These are phyloP conservation scores for Chlorella vulgaris DNA, from an alignment of 139 green algal genomes.

Conservation along the genomic window DNA sequence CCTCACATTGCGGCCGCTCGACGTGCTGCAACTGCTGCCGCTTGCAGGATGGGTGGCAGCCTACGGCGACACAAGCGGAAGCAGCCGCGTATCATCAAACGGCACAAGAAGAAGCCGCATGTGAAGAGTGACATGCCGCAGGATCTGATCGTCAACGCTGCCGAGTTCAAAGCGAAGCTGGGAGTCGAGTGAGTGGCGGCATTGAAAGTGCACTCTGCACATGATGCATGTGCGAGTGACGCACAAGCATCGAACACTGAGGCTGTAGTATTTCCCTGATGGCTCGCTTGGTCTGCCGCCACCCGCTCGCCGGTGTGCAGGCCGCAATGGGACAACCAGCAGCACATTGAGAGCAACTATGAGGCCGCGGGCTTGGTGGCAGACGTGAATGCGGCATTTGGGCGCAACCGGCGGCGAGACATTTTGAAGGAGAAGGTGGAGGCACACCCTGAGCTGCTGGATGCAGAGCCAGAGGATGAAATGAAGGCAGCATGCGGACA, in stretches of 20 bases:
- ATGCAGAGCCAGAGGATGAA: slow-evolving; percentile 30
- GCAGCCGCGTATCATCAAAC: slow-evolving; percentile 32
- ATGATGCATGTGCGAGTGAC: too few species aligned
- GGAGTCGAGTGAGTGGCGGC: slow-evolving; percentile 26
- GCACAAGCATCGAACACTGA: too few species aligned
- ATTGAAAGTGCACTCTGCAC: too few species aligned
- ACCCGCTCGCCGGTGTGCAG: slow-evolving; percentile 5
- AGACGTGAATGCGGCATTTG: slow-evolving; percentile 41
- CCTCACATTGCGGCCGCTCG: not conserved
- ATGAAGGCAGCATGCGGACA: slow-evolving; percentile 9
- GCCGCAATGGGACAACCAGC: slow-evolving; percentile 25
- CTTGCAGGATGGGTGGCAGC: slow-evolving; percentile 35
- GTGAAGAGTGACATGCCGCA: slow-evolving; percentile 34
- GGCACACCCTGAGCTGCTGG: slow-evolving; percentile 12
- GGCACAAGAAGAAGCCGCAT: slow-evolving; percentile 34
- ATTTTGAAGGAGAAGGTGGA: slow-evolving; percentile 27
- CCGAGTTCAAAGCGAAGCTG: slow-evolving; percentile 36
- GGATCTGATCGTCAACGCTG: slow-evolving; percentile 18
- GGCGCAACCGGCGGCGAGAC: slow-evolving; percentile 34
- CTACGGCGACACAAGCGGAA: slow-evolving; percentile 36
- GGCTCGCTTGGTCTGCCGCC: too few species aligned
- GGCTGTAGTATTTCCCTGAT: too few species aligned
- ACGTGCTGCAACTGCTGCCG: not conserved
- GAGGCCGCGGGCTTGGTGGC: slow-evolving; percentile 26
- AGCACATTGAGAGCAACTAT: slow-evolving; percentile 43